Percentiles rank a stretch among this genome's conserved stretches.
Evolutionary conservation across 345 rosid genomes (phyloP).

Genomic region (Ceriops decandra): DNA sequence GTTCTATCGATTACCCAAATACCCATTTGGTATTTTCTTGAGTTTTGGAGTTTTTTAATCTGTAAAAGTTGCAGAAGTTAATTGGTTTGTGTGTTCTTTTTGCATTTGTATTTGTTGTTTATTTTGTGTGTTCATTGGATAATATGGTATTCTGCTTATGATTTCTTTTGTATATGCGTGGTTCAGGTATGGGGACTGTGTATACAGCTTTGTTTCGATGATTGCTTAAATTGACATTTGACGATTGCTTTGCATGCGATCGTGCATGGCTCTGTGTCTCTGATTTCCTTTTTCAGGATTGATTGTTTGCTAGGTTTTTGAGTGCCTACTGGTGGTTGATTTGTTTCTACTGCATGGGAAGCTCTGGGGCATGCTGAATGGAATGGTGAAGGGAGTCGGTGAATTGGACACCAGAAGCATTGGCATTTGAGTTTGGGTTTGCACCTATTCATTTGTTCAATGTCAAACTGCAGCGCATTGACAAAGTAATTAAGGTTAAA

Average conservation of each 20-base stretch:
- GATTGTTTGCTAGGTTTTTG: neutral
- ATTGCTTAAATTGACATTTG: neutral
- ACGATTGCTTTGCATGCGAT: constrained; percentile 9
- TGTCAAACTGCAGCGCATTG: neutral
- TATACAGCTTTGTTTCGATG: neutral
- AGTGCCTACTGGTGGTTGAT: neutral
- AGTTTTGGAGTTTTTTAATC: constrained; percentile 13
- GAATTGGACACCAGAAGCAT: constrained; percentile 1
- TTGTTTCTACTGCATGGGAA: neutral
- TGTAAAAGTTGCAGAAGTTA: constrained; percentile 20
- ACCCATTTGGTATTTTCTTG: neutral
- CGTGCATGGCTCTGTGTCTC: constrained; percentile 5
- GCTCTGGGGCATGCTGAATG: too few species aligned
- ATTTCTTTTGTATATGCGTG: constrained; percentile 18
- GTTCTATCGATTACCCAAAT: too few species aligned
- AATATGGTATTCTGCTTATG: constrained; percentile 12
- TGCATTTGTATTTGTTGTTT: neutral
- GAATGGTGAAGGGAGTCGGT: too few species aligned
- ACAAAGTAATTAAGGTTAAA: neutral
- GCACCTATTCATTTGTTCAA: neutral
- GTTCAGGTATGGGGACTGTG: neutral
- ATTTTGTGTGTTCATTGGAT: constrained; percentile 2
- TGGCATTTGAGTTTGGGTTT: constrained; percentile 3
- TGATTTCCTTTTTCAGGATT: constrained; percentile 3
- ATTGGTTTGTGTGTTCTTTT: constrained; percentile 10